Percentiles rank a stretch among this genome's conserved stretches.
phyloP scores from a whole-genome alignment of 306 rosid genomes.

The Quercus mongolica region DNA sequence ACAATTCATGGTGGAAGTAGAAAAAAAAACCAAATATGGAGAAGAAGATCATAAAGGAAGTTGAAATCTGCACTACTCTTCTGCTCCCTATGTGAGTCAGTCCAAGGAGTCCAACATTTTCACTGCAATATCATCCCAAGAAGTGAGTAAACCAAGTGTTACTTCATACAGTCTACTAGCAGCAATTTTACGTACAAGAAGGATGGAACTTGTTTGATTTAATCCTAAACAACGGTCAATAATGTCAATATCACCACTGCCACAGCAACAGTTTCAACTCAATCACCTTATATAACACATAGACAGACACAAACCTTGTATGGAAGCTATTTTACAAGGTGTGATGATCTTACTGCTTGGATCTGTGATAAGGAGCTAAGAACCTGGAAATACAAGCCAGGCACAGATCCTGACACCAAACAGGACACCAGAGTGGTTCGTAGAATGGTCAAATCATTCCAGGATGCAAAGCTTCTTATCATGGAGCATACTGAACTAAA shows the following conservation, averaged over 20 bases:
- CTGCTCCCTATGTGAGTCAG: slow-evolving; percentile 91
- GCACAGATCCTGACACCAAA: not conserved
- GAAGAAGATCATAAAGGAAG: slow-evolving; percentile 91
- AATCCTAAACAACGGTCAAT: not conserved
- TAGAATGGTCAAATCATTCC: not conserved
- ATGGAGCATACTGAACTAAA: not conserved
- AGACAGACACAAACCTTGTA: not conserved
- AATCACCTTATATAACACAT: not conserved
- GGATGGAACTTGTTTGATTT: not conserved
- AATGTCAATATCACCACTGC: not conserved
- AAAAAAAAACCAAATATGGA: slow-evolving; percentile 72
- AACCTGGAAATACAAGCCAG: not conserved
- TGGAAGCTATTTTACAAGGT: not conserved
- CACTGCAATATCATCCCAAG: slow-evolving; percentile 48
- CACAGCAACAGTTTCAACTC: not conserved
- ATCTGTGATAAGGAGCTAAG: not conserved
- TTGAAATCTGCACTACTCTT: slow-evolving; percentile 90
- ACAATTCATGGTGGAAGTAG: not conserved
- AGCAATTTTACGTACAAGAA: not conserved
- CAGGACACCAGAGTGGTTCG: not conserved
- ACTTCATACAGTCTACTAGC: not conserved
- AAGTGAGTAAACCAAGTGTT: not conserved
- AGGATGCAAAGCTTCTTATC: not conserved
- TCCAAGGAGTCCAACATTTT: slow-evolving; percentile 93
- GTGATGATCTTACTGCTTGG: not conserved